Base-by-base conservation (phyloP, 495 filamentous ascomycete species). In the Collariella sp. region DNA sequence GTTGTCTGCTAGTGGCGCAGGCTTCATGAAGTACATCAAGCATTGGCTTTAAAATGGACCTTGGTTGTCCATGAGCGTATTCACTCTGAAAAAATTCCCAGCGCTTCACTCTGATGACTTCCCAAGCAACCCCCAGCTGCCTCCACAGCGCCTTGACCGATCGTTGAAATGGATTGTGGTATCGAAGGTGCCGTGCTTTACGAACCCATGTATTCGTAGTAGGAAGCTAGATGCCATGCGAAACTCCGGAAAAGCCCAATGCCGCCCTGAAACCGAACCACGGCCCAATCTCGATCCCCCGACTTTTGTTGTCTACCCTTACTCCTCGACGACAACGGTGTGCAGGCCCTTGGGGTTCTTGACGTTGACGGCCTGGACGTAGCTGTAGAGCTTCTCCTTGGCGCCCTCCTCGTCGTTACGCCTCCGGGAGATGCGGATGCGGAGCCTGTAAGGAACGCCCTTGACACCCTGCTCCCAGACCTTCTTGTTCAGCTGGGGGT, bases 351-450 rank as follows among this genome's bases (percentile, higher is more conserved):
- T 96, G 70, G 90, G 82, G 78, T 91, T 86, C 88, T 96, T 97
- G 64, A 97, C 93, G 76, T 95, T 95, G 75, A 97, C 93, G 58
- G 91, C 93, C 83, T 97, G 90, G 68, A 98, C 94, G 78, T 94
- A 95, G 73, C 84, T 89, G 84, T 96, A 98, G 64, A 98, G 83
- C 80, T 87, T 91, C 82, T 98, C 85, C 82, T 93, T 93, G 66
- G 93, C 91, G 65, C 87, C 89, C 79, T 99, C 93, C 81, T 99
- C 93, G 72, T 99, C 93, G 81, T 99, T 99, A 82, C 93, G 90
- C 85, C 95, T 93, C 72, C 93, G 88, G 63, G 89, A 95, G 79
- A 99, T 95, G 77, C 94, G 88, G 66, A 99, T 81, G 67, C 93
- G 91, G 60, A 99, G 81, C 73, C 93, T 83, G 85, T 86, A 97